A percentile compares a stretch with the other conserved stretches of the same genome.
Conservation (phyloP, 2,329 filamentous ascomycete species). For the Aspergillus aculeatinus region DNA sequence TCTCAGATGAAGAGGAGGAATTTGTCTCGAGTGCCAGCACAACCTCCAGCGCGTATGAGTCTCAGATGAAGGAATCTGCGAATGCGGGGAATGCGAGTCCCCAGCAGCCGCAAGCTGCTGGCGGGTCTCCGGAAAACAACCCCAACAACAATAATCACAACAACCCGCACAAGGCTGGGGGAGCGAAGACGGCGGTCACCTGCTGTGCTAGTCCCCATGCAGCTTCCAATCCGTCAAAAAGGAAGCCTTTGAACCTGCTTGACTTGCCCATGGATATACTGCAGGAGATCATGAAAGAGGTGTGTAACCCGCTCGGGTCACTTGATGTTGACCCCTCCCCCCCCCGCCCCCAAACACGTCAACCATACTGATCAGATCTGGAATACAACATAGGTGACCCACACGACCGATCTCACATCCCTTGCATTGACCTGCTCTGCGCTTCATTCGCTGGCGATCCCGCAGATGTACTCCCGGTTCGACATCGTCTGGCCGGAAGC, state of each 20-base stretch:
- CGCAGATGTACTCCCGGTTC: conserved; percentile 79
- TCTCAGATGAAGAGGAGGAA: conserved; percentile 34
- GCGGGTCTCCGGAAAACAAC: neutral
- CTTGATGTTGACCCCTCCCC: neutral
- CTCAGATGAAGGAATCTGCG: conserved; percentile 7
- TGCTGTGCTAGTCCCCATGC: neutral
- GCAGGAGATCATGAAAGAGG: conserved; percentile 76
- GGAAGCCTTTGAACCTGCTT: conserved; percentile 63
- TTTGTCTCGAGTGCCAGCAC: conserved; percentile 30
- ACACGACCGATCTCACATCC: conserved; percentile 78
- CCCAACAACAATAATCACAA: neutral
- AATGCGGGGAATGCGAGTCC: neutral
- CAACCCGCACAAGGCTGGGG: neutral
- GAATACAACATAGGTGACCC: conserved; percentile 59
- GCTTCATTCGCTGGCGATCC: conserved; percentile 71
- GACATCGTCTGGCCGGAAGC: conserved; percentile 86
- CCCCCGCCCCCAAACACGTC: neutral
- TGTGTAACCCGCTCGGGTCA: conserved; percentile 30
- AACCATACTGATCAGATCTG: neutral
- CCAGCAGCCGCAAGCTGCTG: neutral
- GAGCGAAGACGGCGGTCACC: conserved; percentile 3
- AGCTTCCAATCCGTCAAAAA: conserved; percentile 19
- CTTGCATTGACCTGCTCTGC: conserved; percentile 76
- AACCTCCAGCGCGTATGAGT: conserved; percentile 20
- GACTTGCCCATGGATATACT: conserved; percentile 77